A percentile compares a stretch with the other conserved stretches of the same genome.
Conservation (phyloP, 169 alveolate species). For the Cryptosporidium tyzzeri region DNA sequence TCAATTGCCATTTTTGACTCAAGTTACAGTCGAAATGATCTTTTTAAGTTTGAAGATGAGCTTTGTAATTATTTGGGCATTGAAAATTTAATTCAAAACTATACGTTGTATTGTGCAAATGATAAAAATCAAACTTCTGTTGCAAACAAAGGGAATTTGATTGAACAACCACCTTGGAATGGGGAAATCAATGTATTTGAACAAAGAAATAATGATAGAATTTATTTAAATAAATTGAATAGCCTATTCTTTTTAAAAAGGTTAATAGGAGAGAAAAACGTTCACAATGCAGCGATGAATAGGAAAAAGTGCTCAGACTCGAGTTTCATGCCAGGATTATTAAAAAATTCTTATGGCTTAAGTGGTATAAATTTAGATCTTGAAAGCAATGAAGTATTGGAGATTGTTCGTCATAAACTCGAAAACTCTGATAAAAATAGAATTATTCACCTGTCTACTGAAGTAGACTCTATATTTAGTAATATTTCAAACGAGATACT, state of each 20-base stretch:
- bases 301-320: not conserved
- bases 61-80: not conserved
- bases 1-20: slow-evolving; percentile 52
- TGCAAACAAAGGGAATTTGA: not conserved
- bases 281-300: not conserved
- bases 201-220: not conserved
- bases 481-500: slow-evolving; percentile 7
- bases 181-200: slow-evolving; percentile 11
- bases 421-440: slow-evolving; percentile 38
- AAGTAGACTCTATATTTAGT: slow-evolving; percentile 14
- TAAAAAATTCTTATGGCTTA: not conserved
- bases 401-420: slow-evolving; percentile 41
- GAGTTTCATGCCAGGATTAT: not conserved
- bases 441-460: slow-evolving; percentile 2
- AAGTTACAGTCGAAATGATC: not conserved
- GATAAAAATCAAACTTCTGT: not conserved
- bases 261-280: slow-evolving; percentile 23
- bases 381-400: slow-evolving; percentile 19
- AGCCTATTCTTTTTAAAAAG: not conserved
- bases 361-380: not conserved
- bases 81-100: not conserved
- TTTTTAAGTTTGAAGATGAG: not conserved
- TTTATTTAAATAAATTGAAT: not conserved
- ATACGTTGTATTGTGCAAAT: not conserved
- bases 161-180: not conserved